Conservation (phyloP, 345 rosid genomes). For the Crucihimalaya himalaica region DNA sequence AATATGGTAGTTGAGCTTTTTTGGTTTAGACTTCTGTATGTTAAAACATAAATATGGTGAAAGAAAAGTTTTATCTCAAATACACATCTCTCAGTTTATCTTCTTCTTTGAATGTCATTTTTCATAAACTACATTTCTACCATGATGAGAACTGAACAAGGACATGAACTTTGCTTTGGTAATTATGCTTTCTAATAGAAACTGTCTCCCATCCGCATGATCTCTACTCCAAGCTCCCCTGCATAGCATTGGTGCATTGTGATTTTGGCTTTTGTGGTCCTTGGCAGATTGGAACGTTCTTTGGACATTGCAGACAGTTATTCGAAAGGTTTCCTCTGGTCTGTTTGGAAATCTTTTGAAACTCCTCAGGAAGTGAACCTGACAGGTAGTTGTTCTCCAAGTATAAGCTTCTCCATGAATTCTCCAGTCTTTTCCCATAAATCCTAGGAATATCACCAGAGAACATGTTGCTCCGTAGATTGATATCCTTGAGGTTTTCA, state of each 20-base stretch:
- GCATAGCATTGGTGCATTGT: constrained; percentile 46
- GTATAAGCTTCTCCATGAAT: constrained; percentile 51
- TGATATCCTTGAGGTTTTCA: constrained; percentile 43
- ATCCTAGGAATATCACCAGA: constrained; percentile 47
- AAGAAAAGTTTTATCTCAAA: constrained; percentile 25
- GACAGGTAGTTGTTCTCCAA: constrained; percentile 45
- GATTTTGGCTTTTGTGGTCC: constrained; percentile 52
- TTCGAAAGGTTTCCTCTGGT: constrained; percentile 55
- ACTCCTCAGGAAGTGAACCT: constrained; percentile 52
- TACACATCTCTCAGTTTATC: constrained; percentile 15
- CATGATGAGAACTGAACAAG: constrained; percentile 21
- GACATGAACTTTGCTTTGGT: constrained; percentile 17
- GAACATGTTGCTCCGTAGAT: constrained; percentile 49
- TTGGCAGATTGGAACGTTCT: constrained; percentile 43
- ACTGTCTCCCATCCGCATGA: constrained; percentile 6
- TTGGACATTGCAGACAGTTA: constrained; percentile 51
- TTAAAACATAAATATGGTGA: constrained; percentile 27
- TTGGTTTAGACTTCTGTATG: constrained; percentile 5
- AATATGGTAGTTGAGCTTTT: constrained; percentile 23
- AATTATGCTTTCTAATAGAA: constrained; percentile 8
- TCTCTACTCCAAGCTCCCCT: constrained; percentile 31
- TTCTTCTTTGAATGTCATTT: not conserved
- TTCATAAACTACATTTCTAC: constrained; percentile 27
- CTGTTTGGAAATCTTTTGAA: constrained; percentile 17
- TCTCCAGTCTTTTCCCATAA: constrained; percentile 45